These are phyloP conservation scores for Hyphodiscus sp. DNA, from an alignment of 2,329 filamentous ascomycete genomes.

Conservation along the genomic window DNA sequence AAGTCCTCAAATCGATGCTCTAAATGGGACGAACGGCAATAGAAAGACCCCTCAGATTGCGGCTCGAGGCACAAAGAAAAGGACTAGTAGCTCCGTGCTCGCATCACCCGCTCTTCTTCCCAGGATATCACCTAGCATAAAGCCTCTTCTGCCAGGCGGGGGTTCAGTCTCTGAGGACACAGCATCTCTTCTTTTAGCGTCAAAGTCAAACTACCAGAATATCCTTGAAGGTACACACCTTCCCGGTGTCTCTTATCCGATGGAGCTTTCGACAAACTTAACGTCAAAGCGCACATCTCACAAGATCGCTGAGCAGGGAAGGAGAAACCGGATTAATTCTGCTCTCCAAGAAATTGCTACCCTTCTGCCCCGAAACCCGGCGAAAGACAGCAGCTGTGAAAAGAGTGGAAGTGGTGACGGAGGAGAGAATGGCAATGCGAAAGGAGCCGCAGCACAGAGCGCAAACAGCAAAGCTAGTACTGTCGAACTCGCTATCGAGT, in stretches of 20 bases:
- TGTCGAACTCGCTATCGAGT: slow-evolving; percentile 94
- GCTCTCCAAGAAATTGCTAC: slow-evolving; percentile 87
- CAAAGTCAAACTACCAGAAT: slow-evolving; percentile 97
- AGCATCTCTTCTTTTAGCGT: slow-evolving; percentile 71
- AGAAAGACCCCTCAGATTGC: slow-evolving; percentile 49
- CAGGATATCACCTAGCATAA: slow-evolving; percentile 89
- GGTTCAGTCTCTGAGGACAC: slow-evolving; percentile 51
- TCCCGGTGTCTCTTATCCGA: slow-evolving; percentile 84
- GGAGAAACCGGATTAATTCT: slow-evolving; percentile 90
- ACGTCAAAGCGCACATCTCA: slow-evolving; percentile 96
- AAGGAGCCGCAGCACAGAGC: slow-evolving; percentile 39
- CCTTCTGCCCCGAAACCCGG: slow-evolving; percentile 60
- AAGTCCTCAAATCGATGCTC: slow-evolving; percentile 47
- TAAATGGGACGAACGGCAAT: slow-evolving; percentile 40
- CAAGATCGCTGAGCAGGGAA: slow-evolving; percentile 95
- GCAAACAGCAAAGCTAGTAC: slow-evolving; percentile 92
- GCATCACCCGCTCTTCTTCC: slow-evolving; percentile 81
- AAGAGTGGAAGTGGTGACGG: slow-evolving; percentile 35
- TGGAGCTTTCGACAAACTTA: slow-evolving; percentile 83
- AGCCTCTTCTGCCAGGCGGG: slow-evolving; percentile 70
- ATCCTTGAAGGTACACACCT: slow-evolving; percentile 89
- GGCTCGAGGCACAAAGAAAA: slow-evolving; percentile 58
- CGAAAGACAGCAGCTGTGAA: slow-evolving; percentile 32
- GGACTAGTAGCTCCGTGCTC: slow-evolving; percentile 66
- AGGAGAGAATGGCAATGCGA: slow-evolving; percentile 41